Percentiles rank a stretch among this genome's conserved stretches.
These are phyloP conservation scores for Citrus inodora DNA, from an alignment of 345 rosid species.

Conservation along the genomic window DNA sequence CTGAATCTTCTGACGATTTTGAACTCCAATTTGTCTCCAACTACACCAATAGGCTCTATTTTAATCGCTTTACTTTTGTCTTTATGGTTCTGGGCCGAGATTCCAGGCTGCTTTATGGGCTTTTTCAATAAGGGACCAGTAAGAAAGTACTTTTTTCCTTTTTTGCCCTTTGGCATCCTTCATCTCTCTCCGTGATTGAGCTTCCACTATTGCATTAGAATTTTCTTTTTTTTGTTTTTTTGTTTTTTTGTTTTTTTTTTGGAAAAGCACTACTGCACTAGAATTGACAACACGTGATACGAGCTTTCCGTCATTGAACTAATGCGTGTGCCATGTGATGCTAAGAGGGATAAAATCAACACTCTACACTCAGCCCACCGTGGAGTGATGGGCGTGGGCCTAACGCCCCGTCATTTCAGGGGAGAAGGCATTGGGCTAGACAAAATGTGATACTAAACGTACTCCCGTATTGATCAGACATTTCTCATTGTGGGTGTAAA, in stretches of 20 bases:
- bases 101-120: constrained; percentile 19
- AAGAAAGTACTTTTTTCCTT: not conserved
- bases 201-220: not conserved
- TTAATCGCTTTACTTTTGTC: not conserved
- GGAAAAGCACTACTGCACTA: not conserved
- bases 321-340: not conserved
- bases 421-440: too few relatives aligned
- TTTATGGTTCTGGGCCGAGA: constrained; percentile 15
- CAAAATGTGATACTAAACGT: too few relatives aligned
- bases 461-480: too few relatives aligned
- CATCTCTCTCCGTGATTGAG: not conserved
- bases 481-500: too few relatives aligned
- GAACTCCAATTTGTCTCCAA: constrained; percentile 29
- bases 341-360: not conserved
- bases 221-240: too few relatives aligned
- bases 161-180: not conserved
- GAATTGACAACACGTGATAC: not conserved
- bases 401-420: not conserved
- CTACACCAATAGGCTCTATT: not conserved
- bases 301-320: not conserved
- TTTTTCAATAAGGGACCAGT: not conserved
- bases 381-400: not conserved
- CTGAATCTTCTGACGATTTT: constrained; percentile 27
- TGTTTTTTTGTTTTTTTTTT: too few relatives aligned
- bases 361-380: not conserved